phyloP scores from a whole-genome alignment of 129 eudicot species.

The Chrysanthemum makinoi region DNA sequence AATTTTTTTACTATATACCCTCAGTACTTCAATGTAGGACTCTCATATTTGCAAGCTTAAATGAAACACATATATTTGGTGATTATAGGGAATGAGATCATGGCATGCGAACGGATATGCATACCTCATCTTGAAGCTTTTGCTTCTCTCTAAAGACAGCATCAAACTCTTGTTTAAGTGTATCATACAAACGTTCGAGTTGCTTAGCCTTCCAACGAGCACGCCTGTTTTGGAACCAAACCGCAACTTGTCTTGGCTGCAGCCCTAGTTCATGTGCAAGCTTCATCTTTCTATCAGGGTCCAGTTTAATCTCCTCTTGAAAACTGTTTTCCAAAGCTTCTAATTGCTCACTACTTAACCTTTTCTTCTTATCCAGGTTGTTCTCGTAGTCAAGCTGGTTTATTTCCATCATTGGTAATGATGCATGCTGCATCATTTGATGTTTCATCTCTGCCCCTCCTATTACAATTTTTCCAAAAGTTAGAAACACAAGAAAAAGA shows the following conservation, averaged over 20 bases:
- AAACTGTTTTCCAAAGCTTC: conserved; percentile 71
- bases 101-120: conserved; percentile 7
- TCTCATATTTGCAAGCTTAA: no score
- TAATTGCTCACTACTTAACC: conserved; percentile 69
- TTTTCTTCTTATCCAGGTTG: conserved; percentile 53
- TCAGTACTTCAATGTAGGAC: no score
- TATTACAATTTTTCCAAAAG: conserved; percentile 14
- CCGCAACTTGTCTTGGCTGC: conserved; percentile 86
- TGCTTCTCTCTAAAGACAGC: conserved; percentile 66
- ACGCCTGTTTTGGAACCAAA: conserved; percentile 87
- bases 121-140: conserved; percentile 80
- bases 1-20: not conserved
- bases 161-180: conserved; percentile 65
- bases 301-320: conserved; percentile 78
- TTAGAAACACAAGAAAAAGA: not conserved
- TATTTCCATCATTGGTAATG: conserved; percentile 36
- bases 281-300: conserved; percentile 81
- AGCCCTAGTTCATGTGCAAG: conserved; percentile 76
- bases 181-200: conserved; percentile 73
- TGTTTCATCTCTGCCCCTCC: conserved; percentile 48
- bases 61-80: no score
- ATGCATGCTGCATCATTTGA: conserved; percentile 26
- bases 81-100: not conserved
- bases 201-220: conserved; percentile 92
- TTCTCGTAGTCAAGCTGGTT: conserved; percentile 33